Percentiles rank a stretch among this genome's conserved stretches.
These are phyloP conservation scores for Sarcomyxa edulis DNA, from an alignment of 768 basidiomycete genomes.

Conservation along the genomic window DNA sequence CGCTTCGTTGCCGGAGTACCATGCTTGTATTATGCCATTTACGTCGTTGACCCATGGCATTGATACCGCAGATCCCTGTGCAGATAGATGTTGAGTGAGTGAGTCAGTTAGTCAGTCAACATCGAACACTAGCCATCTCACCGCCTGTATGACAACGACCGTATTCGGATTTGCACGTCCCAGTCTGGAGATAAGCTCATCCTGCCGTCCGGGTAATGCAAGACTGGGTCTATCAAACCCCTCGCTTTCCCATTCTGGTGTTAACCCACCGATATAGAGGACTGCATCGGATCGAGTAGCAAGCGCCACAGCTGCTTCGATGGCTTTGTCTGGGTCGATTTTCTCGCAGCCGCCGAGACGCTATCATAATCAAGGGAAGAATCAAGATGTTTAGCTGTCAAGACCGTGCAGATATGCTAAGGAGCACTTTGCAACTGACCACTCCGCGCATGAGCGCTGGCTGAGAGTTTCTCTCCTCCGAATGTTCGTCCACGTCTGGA, in stretches of 20 bases:
- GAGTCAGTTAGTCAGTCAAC: constrained; percentile 24
- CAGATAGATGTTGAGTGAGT: constrained; percentile 21
- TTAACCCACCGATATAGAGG: constrained; percentile 54
- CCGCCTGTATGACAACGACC: constrained; percentile 55
- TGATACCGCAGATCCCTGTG: constrained; percentile 52
- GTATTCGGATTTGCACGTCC: constrained; percentile 48
- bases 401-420: no score
- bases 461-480: constrained; percentile 43
- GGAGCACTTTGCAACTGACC: constrained; percentile 38
- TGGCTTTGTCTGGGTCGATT: constrained; percentile 30
- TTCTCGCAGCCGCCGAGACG: constrained; percentile 28
- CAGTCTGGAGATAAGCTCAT: constrained; percentile 45
- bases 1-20: constrained; percentile 51
- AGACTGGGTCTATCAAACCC: constrained; percentile 64
- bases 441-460: constrained; percentile 68
- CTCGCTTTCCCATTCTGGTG: constrained; percentile 73
- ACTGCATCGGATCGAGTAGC: constrained; percentile 40
- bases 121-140: constrained; percentile 49
- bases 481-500: constrained; percentile 34
- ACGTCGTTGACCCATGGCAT: constrained; percentile 69
- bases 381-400: no score
- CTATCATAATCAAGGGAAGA: no score
- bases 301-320: constrained; percentile 31
- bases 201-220: constrained; percentile 50
- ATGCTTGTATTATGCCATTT: no score